Conservation (phyloP, 441 rosid genomes). For the Theobroma grandiflorum region DNA sequence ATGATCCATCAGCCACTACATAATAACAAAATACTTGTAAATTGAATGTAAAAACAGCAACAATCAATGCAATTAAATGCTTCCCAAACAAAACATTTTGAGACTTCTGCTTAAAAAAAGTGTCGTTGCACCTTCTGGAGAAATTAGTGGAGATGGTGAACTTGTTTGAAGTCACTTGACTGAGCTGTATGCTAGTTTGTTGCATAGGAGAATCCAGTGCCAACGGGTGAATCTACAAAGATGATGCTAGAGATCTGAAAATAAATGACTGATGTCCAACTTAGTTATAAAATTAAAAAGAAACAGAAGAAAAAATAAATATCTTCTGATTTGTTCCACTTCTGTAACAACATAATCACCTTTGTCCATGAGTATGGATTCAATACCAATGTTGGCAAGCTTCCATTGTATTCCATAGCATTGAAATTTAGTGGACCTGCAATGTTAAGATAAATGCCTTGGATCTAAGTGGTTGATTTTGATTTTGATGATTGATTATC, state of each 20-base stretch:
- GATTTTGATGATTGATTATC: not conserved
- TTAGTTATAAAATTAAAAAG: too few relatives aligned
- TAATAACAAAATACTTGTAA: not conserved
- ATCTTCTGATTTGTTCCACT: too few relatives aligned
- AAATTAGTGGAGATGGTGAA: slow-evolving; percentile 48
- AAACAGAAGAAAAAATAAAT: too few relatives aligned
- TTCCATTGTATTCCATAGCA: slow-evolving; percentile 55
- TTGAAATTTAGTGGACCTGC: slow-evolving; percentile 72
- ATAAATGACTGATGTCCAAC: slow-evolving; percentile 28
- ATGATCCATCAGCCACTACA: slow-evolving; percentile 71
- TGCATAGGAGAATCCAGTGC: slow-evolving; percentile 78
- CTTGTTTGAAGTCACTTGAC: slow-evolving; percentile 54
- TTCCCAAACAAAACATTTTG: not conserved
- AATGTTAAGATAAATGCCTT: not conserved
- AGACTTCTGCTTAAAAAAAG: slow-evolving; percentile 15
- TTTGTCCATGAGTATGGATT: slow-evolving; percentile 82
- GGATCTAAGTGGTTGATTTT: not conserved
- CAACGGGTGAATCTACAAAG: slow-evolving; percentile 71
- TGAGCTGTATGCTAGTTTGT: slow-evolving; percentile 39
- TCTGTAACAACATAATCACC: slow-evolving; percentile 34
- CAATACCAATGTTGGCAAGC: slow-evolving; percentile 57
- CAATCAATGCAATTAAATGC: not conserved
- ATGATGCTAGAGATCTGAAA: slow-evolving; percentile 67
- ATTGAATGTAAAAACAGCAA: not conserved
- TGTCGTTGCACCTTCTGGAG: slow-evolving; percentile 50